Base-by-base conservation (phyloP, 495 filamentous ascomycete species). In the Cudoniella acicularis region DNA sequence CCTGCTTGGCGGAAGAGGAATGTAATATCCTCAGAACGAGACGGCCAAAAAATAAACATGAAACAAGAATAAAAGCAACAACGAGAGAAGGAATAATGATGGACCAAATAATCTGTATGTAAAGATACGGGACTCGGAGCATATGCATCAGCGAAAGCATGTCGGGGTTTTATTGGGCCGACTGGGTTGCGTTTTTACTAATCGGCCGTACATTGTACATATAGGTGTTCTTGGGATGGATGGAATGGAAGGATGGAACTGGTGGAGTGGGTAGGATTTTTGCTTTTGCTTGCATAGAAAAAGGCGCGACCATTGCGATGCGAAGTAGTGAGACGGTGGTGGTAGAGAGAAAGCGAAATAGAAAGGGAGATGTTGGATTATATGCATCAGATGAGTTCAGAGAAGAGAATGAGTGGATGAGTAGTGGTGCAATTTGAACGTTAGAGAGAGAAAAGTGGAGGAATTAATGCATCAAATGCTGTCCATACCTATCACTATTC, bases 1-100 rank as follows among this genome's bases (percentile, higher is more conserved):
- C 68, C 82, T 90, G 72, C 64, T 86, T 10, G 73, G 73, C 9
- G 48, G 42, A 26, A 50, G 45, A 0, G 54, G 52, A 13, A 36
- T 36, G 6, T 36, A 36, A 36, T 4, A 36, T n/a, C n/a, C n/a
- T n/a, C n/a, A n/a, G n/a, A n/a, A n/a, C n/a, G n/a, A n/a, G n/a
- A n/a, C n/a, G n/a, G n/a, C n/a, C n/a, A n/a, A n/a, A n/a, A n/a
- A 36, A 36, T 13, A 36, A 13, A 36, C 30, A 36, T 13, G 30
- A 36, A 36, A 6, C 30, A n/a, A 52, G 49, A 45, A 60, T 27
- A 56, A 64, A 10, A 57, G 22, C 46, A 57, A 46, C 30, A 24
- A 27, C 40, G 45, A 45, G 23, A 54, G 16, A 43, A 22, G 25
- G 30, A 36, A 6, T 36, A 36, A 36, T 36, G 30, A 36, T 13